A percentile compares a stretch with the other conserved stretches of the same genome.
These are phyloP conservation scores for Colletotrichum kahawae DNA, from an alignment of 2,329 filamentous ascomycete species.

Conservation along the genomic window DNA sequence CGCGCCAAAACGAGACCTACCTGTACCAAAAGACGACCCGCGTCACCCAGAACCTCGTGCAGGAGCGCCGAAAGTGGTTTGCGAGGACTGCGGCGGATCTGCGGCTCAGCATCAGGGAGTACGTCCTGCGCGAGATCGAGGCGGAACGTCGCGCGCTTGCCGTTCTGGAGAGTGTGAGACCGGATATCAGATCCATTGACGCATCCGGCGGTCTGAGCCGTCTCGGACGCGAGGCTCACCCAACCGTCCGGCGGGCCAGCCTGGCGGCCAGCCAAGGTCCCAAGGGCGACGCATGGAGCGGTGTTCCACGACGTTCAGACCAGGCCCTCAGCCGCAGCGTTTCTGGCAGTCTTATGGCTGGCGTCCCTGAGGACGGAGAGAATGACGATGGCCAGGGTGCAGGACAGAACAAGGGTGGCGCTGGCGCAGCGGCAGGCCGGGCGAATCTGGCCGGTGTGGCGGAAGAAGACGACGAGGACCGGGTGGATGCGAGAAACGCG, in stretches of 20 bases:
- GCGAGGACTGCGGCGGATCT: conserved; percentile 84
- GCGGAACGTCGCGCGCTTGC: conserved; percentile 90
- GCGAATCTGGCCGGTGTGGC: conserved; percentile 63
- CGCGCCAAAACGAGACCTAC: conserved; percentile 79
- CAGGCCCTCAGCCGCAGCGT: conserved; percentile 74
- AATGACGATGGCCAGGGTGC: conserved; percentile 43
- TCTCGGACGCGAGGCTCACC: conserved; percentile 87
- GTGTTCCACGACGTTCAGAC: conserved; percentile 83
- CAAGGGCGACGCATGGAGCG: conserved; percentile 98
- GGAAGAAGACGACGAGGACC: conserved; percentile 90
- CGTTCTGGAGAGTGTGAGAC: conserved; percentile 89
- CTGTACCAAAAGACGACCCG: conserved; percentile 85
- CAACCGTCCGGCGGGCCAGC: conserved; percentile 73
- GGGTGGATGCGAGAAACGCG: conserved; percentile 93
- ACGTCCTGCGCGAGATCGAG: conserved; percentile 93
- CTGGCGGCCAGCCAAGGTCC: conserved; percentile 90
- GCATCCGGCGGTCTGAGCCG: conserved; percentile 87
- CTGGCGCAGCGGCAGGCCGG: conserved; percentile 43
- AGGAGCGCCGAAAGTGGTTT: conserved; percentile 92
- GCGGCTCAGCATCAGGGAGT: conserved; percentile 84
- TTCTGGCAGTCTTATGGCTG: conserved; percentile 73
- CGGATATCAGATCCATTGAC: conserved; percentile 93
- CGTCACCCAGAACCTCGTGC: conserved; percentile 86
- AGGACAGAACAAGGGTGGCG: conserved; percentile 35
- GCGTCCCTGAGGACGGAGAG: conserved; percentile 66